Evolutionary conservation across 2,329 filamentous ascomycete genomes (phyloP), one percentile per base, ranked within the genome.

Genomic region (Corniculantispora saksenae): DNA sequence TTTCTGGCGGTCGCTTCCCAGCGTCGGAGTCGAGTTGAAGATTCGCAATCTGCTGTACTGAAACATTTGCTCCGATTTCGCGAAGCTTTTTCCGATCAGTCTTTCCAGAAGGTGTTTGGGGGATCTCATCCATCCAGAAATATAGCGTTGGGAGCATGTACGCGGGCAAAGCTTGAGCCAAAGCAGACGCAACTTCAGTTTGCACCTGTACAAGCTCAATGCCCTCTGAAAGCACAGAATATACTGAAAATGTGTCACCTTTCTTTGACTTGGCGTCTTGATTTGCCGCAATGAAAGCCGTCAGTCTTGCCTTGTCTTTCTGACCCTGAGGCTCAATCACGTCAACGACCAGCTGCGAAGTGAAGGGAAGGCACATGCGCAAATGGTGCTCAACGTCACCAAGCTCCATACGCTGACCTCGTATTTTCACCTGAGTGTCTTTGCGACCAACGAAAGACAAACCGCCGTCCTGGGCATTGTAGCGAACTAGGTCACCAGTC

Each of bases 401-500:
- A 5, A 85, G 77, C 73, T 85, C 88, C 48, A 87, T 78, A 38
- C 85, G 75, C 65, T 83, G 87, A 19, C 88, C 89, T 13, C 82
- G 80, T 6, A 89, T 74, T 70, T 89, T 89, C 54, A 88, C 79
- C 70, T 89, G 86, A 0, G 79, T 80, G 67, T 89, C 86, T 66
- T 86, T 86, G 19, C 86, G 78, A 6, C 47, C 60, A 17, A 63
- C 13, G 19, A 63, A 51, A 10, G 21, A 9, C 17, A 63, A n/a
- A 8, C 13, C 12, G 15, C 59, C 59, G 25, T 62, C 60, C 2
- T 43, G 23, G 19, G 13, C 23, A 27, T 63, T n/a, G 3, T 63
- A 38, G 1, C 65, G 56, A 1, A 69, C 70, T 19, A 63, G 13
- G 29, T 63, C 60, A 8, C 60, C 60, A 1, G 50, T 56, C 6